phyloP scores from a whole-genome alignment of 2,329 filamentous ascomycete genomes.

The Aspergillus sp. region DNA sequence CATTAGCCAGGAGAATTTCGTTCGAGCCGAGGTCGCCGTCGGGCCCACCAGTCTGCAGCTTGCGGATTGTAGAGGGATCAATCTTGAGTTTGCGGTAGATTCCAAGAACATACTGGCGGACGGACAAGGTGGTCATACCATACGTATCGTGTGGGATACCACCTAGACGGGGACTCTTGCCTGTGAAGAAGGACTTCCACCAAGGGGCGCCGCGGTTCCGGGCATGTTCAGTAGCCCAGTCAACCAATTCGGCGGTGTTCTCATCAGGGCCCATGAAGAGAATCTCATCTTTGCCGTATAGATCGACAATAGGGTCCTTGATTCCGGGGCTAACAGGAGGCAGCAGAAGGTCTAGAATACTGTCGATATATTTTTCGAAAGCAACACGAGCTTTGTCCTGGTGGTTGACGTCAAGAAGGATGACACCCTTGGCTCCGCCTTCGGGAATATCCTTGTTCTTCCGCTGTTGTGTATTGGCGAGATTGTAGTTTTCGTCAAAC shows the following conservation, averaged over 20 bases:
- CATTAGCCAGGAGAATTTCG: slow-evolving; percentile 93
- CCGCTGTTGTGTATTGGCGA: slow-evolving; percentile 97
- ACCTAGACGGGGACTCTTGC: slow-evolving; percentile 93
- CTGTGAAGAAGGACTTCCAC: slow-evolving; percentile 99
- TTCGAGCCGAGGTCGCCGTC: slow-evolving; percentile 97
- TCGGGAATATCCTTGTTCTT: slow-evolving; percentile 99
- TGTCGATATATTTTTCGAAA: slow-evolving; percentile 99
- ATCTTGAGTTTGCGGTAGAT: slow-evolving; percentile 96
- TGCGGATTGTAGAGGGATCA: slow-evolving; percentile 80
- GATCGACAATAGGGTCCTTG: slow-evolving; percentile 97
- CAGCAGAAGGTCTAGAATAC: slow-evolving; percentile 91
- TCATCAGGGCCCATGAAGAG: slow-evolving; percentile 98
- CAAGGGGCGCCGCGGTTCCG: slow-evolving; percentile 84
- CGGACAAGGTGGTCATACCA: slow-evolving; percentile 96
- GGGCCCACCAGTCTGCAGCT: slow-evolving; percentile 96
- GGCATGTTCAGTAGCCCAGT: slow-evolving; percentile 98
- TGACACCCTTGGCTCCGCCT: slow-evolving; percentile 96
- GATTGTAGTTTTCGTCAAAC: slow-evolving; percentile 98
- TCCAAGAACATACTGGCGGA: slow-evolving; percentile 92
- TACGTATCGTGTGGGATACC: slow-evolving; percentile 96
- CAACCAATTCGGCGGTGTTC: slow-evolving; percentile 95
- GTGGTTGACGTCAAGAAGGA: slow-evolving; percentile 89
- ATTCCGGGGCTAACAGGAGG: slow-evolving; percentile 91
- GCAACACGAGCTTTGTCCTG: slow-evolving; percentile 91
- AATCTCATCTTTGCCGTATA: slow-evolving; percentile 94